Percentiles rank a stretch among this genome's conserved stretches.
Conservation (phyloP, 345 rosid genomes). For the Salix koriyanagi region DNA sequence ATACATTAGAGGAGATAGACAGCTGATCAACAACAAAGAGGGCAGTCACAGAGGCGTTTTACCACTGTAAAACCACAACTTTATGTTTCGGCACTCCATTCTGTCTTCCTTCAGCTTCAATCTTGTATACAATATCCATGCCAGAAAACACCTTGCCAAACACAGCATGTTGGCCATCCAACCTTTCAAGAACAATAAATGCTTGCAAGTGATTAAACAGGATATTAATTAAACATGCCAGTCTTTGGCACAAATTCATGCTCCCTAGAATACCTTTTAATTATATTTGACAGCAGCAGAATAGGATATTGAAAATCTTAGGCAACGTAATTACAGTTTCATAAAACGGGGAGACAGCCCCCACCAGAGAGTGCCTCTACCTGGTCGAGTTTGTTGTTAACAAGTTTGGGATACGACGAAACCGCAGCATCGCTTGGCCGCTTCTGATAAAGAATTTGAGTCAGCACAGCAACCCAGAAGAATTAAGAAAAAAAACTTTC, state of each 20-base stretch:
- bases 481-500: not conserved
- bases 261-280: not conserved
- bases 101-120: conserved; percentile 87
- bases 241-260: not conserved
- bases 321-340: not conserved
- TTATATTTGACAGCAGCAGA: not conserved
- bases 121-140: conserved; percentile 83
- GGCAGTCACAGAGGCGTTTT: conserved; percentile 57
- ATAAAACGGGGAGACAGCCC: not conserved
- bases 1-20: not conserved
- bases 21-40: not conserved
- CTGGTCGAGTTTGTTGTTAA: conserved; percentile 25
- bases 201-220: not conserved
- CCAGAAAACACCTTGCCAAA: conserved; percentile 89
- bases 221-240: not conserved
- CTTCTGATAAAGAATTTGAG: conserved; percentile 34
- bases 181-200: conserved; percentile 36
- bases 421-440: conserved; percentile 48
- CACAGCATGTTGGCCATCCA: conserved; percentile 91
- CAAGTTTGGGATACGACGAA: conserved; percentile 34
- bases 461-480: not conserved
- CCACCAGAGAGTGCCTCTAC: conserved; percentile 11
- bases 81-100: conserved; percentile 67
- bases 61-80: conserved; percentile 73
- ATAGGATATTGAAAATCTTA: not conserved